Evolutionary conservation across 2,329 filamentous ascomycete species (phyloP).

Genomic region (Didymella segeticola): DNA sequence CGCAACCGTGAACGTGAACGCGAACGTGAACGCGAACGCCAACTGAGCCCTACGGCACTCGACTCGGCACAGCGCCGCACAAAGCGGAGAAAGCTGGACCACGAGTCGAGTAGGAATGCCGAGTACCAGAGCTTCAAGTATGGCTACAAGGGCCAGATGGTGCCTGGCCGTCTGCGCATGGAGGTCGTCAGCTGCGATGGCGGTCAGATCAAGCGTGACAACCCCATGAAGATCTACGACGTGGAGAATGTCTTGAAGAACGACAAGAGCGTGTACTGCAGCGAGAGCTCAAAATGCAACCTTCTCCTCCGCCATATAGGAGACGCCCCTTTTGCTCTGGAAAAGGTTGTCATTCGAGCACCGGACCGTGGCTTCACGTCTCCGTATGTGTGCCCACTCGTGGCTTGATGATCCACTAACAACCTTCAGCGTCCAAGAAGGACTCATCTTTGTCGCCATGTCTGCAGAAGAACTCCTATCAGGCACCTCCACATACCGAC

Average conservation of each 20-base stretch:
- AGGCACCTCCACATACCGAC: slow-evolving; percentile 76
- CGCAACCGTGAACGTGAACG: too few relatives aligned
- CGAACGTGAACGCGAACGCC: too few relatives aligned
- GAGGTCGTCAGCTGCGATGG: slow-evolving; percentile 90
- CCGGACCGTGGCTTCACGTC: slow-evolving; percentile 82
- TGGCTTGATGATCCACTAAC: slow-evolving; percentile 41
- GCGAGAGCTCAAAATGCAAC: slow-evolving; percentile 85
- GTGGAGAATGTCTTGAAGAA: slow-evolving; percentile 81
- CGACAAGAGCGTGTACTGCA: slow-evolving; percentile 87
- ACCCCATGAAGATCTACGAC: slow-evolving; percentile 52
- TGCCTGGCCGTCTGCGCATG: slow-evolving; percentile 81
- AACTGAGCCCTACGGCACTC: background rate
- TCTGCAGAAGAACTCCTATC: slow-evolving; percentile 75
- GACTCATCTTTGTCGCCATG: slow-evolving; percentile 92
- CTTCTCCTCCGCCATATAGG: slow-evolving; percentile 83
- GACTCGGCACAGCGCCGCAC: slow-evolving; percentile 32
- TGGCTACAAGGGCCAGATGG: slow-evolving; percentile 85
- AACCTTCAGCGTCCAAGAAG: slow-evolving; percentile 76
- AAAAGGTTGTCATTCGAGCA: slow-evolving; percentile 86
- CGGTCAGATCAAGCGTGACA: slow-evolving; percentile 69
- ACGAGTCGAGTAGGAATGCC: slow-evolving; percentile 32
- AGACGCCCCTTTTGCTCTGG: slow-evolving; percentile 79
- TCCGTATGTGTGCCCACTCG: slow-evolving; percentile 68
- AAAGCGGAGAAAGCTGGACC: slow-evolving; percentile 51
- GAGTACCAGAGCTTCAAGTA: slow-evolving; percentile 68